Evolutionary conservation across 192 early-diverging fungal species (phyloP).

Genomic region (Coemansia sp.): DNA sequence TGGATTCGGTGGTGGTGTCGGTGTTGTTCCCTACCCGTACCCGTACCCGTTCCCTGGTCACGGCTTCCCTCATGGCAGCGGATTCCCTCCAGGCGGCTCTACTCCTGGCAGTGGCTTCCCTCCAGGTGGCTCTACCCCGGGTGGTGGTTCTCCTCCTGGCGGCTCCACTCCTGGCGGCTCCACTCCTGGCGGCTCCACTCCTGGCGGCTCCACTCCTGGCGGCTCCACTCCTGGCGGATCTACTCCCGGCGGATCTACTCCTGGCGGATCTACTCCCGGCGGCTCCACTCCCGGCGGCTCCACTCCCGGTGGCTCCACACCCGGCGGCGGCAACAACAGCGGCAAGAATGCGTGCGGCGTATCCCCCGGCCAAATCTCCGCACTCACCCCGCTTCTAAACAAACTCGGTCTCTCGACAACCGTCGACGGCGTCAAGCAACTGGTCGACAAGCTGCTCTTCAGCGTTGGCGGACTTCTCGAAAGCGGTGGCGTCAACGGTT

Average conservation of each 20-base stretch:
- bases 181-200: not conserved
- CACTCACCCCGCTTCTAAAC: conserved; percentile 46
- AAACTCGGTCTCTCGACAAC: conserved; percentile 44
- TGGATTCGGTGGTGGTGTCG: too few relatives aligned
- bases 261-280: not conserved
- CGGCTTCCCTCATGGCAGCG: conserved; percentile 7
- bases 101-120: not conserved
- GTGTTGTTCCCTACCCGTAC: too few relatives aligned
- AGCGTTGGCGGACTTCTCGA: conserved; percentile 33
- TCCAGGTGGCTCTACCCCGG: conserved; percentile 13
- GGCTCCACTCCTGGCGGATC: conserved; percentile 8
- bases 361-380: conserved; percentile 39
- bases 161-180: conserved; percentile 2
- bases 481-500: conserved; percentile 30
- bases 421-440: conserved; percentile 45
- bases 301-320: too few relatives aligned
- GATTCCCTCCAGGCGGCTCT: conserved; percentile 2
- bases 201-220: conserved; percentile 12
- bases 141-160: too few relatives aligned
- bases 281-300: conserved; percentile 11
- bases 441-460: conserved; percentile 36
- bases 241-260: too few relatives aligned
- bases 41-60: conserved; percentile 11
- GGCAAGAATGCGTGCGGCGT: conserved; percentile 36
- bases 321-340: conserved; percentile 8